Percentiles rank a stretch among this genome's conserved stretches.
phyloP scores from a whole-genome alignment of 1,284 basidiomycete genomes.

The Trichosporon ovoides region DNA sequence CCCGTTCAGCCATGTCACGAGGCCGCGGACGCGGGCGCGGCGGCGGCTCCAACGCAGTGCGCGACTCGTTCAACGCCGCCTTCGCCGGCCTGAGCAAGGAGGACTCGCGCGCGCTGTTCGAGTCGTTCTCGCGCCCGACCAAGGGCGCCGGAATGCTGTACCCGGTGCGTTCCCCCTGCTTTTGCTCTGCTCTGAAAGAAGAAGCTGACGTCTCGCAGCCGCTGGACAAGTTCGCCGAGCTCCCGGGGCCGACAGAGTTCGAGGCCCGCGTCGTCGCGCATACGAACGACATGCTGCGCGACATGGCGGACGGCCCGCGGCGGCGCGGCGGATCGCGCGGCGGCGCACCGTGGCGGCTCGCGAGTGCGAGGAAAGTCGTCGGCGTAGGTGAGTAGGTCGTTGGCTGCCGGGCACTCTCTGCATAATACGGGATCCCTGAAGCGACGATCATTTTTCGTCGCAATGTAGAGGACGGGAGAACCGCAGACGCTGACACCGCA shows the following conservation, averaged over 20 bases:
- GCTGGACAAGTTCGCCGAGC: slow-evolving; percentile 28
- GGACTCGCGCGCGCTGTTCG: slow-evolving; percentile 20
- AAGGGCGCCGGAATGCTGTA: slow-evolving; percentile 39
- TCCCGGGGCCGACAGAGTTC: slow-evolving; percentile 24
- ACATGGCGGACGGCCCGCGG: slow-evolving; percentile 21
- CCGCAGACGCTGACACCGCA: not conserved
- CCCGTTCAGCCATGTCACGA: slow-evolving; percentile 7
- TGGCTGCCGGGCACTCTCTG: too few species aligned
- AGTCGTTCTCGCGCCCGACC: slow-evolving; percentile 22
- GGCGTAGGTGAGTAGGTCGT: slow-evolving; percentile 34
- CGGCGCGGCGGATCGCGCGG: slow-evolving; percentile 6
- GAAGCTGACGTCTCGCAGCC: slow-evolving; percentile 23
- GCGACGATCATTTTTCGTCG: too few species aligned
- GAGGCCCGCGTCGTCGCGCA: slow-evolving; percentile 25
- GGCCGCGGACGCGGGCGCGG: slow-evolving; percentile 21
- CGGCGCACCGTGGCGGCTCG: slow-evolving; percentile 38
- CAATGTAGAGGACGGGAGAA: too few species aligned
- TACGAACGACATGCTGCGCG: slow-evolving; percentile 21
- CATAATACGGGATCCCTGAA: too few species aligned
- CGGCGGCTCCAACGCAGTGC: slow-evolving; percentile 15
- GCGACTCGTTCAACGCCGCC: slow-evolving; percentile 23
- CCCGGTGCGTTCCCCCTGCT: slow-evolving; percentile 31
- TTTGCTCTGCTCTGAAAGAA: not conserved
- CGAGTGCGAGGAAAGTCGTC: slow-evolving; percentile 36
- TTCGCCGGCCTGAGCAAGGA: slow-evolving; percentile 25